Percentiles rank a stretch among this genome's conserved stretches.
Evolutionary conservation across 2,329 filamentous ascomycete species (phyloP).

Genomic region (Xylaria sp.): DNA sequence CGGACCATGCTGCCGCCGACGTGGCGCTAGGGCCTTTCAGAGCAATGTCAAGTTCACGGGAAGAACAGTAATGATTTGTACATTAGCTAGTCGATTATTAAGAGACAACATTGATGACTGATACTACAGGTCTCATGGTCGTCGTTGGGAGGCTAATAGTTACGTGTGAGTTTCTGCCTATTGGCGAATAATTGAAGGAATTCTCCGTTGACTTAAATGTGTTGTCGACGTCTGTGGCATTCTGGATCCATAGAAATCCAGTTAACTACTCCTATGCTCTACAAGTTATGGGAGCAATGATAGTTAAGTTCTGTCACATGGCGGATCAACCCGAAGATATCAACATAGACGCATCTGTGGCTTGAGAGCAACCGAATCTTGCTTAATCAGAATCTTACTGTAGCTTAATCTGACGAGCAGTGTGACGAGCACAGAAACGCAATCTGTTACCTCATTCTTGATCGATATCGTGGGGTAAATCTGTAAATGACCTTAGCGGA

Average conservation of each 20-base stretch:
- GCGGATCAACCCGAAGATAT: not conserved
- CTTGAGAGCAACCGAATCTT: not conserved
- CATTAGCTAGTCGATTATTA: not conserved
- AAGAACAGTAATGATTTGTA: slow-evolving; percentile 28
- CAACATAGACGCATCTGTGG: not conserved
- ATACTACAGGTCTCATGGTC: not conserved
- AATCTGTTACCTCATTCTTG: not conserved
- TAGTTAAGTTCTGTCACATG: not conserved
- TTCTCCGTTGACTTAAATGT: not conserved
- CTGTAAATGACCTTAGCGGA: not conserved
- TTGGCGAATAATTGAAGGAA: not conserved
- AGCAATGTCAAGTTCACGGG: not conserved
- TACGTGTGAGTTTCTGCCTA: not conserved
- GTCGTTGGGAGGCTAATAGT: not conserved
- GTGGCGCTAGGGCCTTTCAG: not conserved
- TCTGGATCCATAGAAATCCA: too few relatives aligned
- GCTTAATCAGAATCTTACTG: slow-evolving; percentile 3
- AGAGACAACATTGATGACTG: not conserved
- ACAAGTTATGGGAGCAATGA: not conserved
- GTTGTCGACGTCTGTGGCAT: not conserved
- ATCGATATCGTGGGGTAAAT: not conserved
- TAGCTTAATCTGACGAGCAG: not conserved
- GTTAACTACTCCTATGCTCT: not conserved
- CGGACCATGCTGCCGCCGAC: not conserved
- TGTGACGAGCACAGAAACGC: not conserved